phyloP scores from a whole-genome alignment of 768 basidiomycete species.

The Daedaleopsis nitida region DNA sequence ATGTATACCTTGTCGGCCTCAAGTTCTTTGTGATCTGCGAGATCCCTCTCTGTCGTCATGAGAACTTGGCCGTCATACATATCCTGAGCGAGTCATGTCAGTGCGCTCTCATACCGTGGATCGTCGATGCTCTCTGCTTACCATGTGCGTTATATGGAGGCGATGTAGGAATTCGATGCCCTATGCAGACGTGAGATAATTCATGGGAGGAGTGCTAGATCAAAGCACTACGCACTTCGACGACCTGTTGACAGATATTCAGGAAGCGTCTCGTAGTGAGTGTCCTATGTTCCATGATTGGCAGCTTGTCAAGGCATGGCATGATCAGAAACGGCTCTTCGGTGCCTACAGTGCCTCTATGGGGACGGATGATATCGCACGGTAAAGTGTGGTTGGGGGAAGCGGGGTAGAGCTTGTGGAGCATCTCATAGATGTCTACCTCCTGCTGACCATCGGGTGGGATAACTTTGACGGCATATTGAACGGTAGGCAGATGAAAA shows the following conservation, averaged over 20 bases:
- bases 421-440: not conserved
- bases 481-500: no score
- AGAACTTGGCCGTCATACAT: not conserved
- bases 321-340: not conserved
- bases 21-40: not conserved
- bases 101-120: not conserved
- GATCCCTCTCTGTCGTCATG: not conserved
- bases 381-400: not conserved
- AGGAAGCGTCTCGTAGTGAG: not conserved
- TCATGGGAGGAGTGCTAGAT: no score
- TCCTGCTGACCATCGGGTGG: not conserved
- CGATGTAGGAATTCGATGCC: not conserved
- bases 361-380: not conserved
- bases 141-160: not conserved
- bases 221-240: not conserved
- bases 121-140: not conserved
- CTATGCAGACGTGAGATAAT: not conserved
- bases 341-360: not conserved
- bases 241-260: not conserved
- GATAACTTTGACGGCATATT: not conserved
- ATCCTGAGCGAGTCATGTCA: not conserved
- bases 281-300: not conserved
- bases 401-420: not conserved
- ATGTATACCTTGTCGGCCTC: conserved; percentile 1
- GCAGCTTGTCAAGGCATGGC: not conserved